Base-by-base conservation (phyloP, 192 early-diverging fungal genomes). In the Dissophora ornata region DNA sequence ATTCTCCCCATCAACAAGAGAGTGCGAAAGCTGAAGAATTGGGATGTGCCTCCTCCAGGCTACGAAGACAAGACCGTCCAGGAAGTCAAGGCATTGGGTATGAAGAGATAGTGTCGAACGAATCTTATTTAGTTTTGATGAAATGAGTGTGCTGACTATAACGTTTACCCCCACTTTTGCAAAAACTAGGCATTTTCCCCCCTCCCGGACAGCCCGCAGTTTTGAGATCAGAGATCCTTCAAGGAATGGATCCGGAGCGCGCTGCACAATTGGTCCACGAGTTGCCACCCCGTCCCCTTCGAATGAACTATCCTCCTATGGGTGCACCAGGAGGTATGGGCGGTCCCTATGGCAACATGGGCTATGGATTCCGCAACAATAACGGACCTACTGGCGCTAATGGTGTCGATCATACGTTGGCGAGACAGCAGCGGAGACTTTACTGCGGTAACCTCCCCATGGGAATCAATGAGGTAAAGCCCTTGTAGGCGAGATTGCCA, bases 371-470 rank as follows among this genome's bases (percentile, higher is more conserved):
- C 69, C 56, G 80, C 74, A 75, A 80, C 57, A 65, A 47, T 26
- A 42, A 30, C 19, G 69, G 83, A 42, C 79, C 81, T 8, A 69
- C 82, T 13, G 84, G 82, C 16, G 71, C 84, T 1, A 85, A 81
- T 21, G 86, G 87, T 15, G 68, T 79, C 2, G 86, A 84, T 42
- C 82, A 87, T 16, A 86, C 82, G 29, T 29, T 91, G 16, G 85
- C 87, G 30, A 73, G 94, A 47, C 96, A 97, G 83, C 89, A 93
- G 22, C 84, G 92, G 56, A 88, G 95, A 26, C 71, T 98, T 21
- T 98, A 98, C 67, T 91, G 95, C 36, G 97, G 96, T 41, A 94
- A 96, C 61, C 93, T 97, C 40, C 96, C 95, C 15, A 81, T 79
- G 60, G 90, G 84, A 18, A 85, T 91, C 50, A 84, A 86, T 41